Evolutionary conservation across 495 filamentous ascomycete genomes (phyloP).

Genomic region (Bryoglossum gracile): DNA sequence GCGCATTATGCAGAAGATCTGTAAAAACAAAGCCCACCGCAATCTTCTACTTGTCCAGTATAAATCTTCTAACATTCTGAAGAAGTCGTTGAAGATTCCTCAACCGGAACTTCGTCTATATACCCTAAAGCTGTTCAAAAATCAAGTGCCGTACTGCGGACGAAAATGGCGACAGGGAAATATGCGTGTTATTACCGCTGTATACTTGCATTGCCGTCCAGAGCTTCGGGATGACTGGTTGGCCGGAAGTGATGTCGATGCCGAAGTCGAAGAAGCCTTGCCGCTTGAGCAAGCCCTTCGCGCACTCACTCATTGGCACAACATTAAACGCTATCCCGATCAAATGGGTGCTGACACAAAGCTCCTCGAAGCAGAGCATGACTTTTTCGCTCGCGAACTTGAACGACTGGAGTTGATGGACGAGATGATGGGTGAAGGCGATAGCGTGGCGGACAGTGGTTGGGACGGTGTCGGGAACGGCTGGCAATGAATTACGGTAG

Average conservation of each 20-base stretch:
- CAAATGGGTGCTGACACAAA: constrained; percentile 66
- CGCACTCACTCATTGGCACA: constrained; percentile 86
- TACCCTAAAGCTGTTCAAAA: constrained; percentile 96
- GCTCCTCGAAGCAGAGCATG: constrained; percentile 68
- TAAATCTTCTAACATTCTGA: constrained; percentile 82
- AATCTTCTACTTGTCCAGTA: constrained; percentile 90
- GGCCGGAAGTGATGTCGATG: constrained; percentile 81
- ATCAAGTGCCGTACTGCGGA: constrained; percentile 94
- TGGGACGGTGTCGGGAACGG: constrained; percentile 15
- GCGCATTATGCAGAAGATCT: constrained; percentile 94
- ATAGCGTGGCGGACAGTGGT: constrained; percentile 14
- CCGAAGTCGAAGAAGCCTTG: constrained; percentile 84
- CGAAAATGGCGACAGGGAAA: constrained; percentile 97
- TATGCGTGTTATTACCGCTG: constrained; percentile 96
- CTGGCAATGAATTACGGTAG: neutral
- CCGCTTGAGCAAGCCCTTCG: constrained; percentile 85
- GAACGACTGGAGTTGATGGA: constrained; percentile 59
- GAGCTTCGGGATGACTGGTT: constrained; percentile 96
- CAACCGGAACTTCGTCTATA: constrained; percentile 83
- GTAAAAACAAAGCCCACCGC: constrained; percentile 87
- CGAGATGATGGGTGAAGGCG: constrained; percentile 10
- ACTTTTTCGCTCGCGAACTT: constrained; percentile 85
- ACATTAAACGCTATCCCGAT: constrained; percentile 71
- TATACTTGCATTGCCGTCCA: constrained; percentile 87
- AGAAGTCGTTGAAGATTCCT: constrained; percentile 83